phyloP scores from a whole-genome alignment of 805 yeast species.

The Candida sithepensis region DNA sequence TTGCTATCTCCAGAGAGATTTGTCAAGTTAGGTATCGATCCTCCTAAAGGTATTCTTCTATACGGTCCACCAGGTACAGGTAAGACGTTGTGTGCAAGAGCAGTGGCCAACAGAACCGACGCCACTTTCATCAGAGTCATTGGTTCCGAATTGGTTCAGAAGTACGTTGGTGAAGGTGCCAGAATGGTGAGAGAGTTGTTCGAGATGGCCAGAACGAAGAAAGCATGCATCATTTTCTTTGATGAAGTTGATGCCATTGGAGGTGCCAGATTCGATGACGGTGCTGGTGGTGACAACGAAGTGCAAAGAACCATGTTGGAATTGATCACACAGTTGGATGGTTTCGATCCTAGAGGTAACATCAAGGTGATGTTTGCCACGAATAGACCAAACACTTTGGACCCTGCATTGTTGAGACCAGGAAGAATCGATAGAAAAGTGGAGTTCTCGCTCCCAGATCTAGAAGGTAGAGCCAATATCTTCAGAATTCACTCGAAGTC shows the following conservation, averaged over 20 bases:
- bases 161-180: slow-evolving; percentile 99
- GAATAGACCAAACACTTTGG: slow-evolving; percentile 95
- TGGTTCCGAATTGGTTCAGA: slow-evolving; percentile 97
- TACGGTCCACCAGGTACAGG: slow-evolving; percentile 99
- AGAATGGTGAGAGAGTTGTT: slow-evolving; percentile 98
- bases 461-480: slow-evolving; percentile 97
- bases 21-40: slow-evolving; percentile 95
- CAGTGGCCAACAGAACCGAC: slow-evolving; percentile 98
- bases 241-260: slow-evolving; percentile 99
- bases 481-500: slow-evolving; percentile 96
- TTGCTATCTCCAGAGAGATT: slow-evolving; percentile 93
- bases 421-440: slow-evolving; percentile 99
- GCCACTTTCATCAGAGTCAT: slow-evolving; percentile 98
- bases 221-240: slow-evolving; percentile 95
- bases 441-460: slow-evolving; percentile 92
- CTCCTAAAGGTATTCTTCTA: slow-evolving; percentile 94
- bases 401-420: slow-evolving; percentile 96
- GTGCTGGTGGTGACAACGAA: slow-evolving; percentile 99
- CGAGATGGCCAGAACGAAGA: slow-evolving; percentile 98
- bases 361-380: slow-evolving; percentile 99
- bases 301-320: slow-evolving; percentile 99
- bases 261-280: slow-evolving; percentile 99
- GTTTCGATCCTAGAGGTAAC: slow-evolving; percentile 98
- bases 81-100: slow-evolving; percentile 96
- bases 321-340: slow-evolving; percentile 94